These are phyloP conservation scores for Anisodus acutangulus DNA, from an alignment of 257 asterid species.

Conservation along the genomic window DNA sequence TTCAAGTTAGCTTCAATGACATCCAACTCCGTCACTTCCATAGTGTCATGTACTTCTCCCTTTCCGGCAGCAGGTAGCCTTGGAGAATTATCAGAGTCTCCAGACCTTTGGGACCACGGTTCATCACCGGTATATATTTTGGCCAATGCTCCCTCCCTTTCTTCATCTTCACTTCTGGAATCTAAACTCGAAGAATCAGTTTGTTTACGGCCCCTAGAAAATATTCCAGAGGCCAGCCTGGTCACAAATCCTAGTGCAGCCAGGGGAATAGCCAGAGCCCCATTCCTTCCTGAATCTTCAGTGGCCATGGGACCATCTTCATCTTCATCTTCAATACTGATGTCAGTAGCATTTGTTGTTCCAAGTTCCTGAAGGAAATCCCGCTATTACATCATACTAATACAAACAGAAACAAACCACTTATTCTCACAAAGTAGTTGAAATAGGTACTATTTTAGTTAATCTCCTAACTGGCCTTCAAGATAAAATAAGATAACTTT, in stretches of 20 bases:
- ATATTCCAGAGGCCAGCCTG: slow-evolving; percentile 88
- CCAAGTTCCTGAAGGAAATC: slow-evolving; percentile 57
- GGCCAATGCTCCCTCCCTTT: slow-evolving; percentile 32
- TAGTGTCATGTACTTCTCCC: slow-evolving; percentile 48
- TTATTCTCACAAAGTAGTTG: neutral
- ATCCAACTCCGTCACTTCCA: slow-evolving; percentile 52
- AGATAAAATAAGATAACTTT: neutral
- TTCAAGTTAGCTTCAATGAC: slow-evolving; percentile 55
- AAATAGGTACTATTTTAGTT: slow-evolving; percentile 3
- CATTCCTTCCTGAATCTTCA: slow-evolving; percentile 71
- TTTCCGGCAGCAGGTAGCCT: slow-evolving; percentile 43
- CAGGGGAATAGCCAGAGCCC: slow-evolving; percentile 79
- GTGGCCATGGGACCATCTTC: slow-evolving; percentile 53
- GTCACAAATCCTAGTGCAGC: slow-evolving; percentile 94
- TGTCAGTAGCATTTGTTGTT: slow-evolving; percentile 51
- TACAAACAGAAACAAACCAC: neutral
- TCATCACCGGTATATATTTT: slow-evolving; percentile 47
- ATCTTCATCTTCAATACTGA: slow-evolving; percentile 57
- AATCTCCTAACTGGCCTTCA: slow-evolving; percentile 12
- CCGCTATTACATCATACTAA: neutral
- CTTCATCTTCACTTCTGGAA: slow-evolving; percentile 66
- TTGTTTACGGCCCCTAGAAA: slow-evolving; percentile 71
- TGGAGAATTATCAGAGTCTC: slow-evolving; percentile 46
- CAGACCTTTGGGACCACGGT: slow-evolving; percentile 56
- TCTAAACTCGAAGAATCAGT: slow-evolving; percentile 51